Evolutionary conservation across 805 yeast genomes (phyloP).

Genomic region (Sugiyamaella americana): DNA sequence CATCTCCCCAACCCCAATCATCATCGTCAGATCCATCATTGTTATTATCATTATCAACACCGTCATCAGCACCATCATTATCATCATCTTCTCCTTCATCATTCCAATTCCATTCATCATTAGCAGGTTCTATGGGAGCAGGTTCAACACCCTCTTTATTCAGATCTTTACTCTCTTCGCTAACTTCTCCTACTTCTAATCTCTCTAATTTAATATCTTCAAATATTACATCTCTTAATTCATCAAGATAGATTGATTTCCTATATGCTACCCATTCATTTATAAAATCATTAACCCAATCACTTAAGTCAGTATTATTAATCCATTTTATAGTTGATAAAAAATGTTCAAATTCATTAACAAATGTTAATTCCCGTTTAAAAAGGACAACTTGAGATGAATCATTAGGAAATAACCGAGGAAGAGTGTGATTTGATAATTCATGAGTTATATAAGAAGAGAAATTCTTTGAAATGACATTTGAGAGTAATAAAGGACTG

Average conservation of each 20-base stretch:
- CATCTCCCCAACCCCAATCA: conserved; percentile 26
- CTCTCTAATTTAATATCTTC: not conserved
- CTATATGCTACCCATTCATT: conserved; percentile 20
- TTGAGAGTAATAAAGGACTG: conserved; percentile 4
- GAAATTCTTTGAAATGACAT: conserved; percentile 15
- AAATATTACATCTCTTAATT: not conserved
- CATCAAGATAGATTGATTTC: conserved; percentile 15
- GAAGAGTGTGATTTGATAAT: conserved; percentile 13
- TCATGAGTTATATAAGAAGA: conserved; percentile 6
- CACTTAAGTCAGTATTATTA: conserved; percentile 12
- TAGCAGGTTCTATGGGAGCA: not conserved
- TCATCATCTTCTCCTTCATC: conserved; percentile 17
- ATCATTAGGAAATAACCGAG: conserved; percentile 18
- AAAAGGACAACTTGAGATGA: conserved; percentile 15
- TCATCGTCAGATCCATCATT: conserved; percentile 13
- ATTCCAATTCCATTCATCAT: conserved; percentile 20
- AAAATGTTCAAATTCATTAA: conserved; percentile 16
- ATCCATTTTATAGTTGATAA: conserved; percentile 14
- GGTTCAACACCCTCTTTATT: not conserved
- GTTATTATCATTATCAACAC: conserved; percentile 2
- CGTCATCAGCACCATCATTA: conserved; percentile 2
- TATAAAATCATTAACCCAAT: conserved; percentile 18
- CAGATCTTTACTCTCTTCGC: not conserved
- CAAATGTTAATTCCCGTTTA: conserved; percentile 10
- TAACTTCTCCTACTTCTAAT: not conserved